phyloP scores from a whole-genome alignment of 2,329 filamentous ascomycete species.

The Ophiostoma sp. region DNA sequence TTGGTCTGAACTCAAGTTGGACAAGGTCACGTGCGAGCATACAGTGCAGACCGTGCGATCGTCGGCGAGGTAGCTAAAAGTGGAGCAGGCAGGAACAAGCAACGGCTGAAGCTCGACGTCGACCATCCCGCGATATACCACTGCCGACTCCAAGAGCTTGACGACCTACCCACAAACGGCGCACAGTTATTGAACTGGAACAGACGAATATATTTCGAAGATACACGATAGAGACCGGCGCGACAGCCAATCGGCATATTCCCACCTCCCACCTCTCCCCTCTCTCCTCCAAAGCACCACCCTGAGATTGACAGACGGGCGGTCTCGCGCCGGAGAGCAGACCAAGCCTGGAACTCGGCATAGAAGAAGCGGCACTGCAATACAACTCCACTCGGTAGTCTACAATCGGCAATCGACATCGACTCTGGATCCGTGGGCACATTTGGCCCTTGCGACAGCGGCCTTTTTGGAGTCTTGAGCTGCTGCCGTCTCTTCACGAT shows the following conservation, averaged over 20 bases:
- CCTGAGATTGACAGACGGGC: not conserved
- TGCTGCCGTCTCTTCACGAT: not conserved
- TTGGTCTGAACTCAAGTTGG: not conserved
- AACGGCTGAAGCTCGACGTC: not conserved
- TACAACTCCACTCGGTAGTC: not conserved
- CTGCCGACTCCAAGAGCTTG: not conserved
- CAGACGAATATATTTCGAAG: not conserved
- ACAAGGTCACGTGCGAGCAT: not conserved
- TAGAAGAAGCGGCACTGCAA: not conserved
- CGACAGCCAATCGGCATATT: not conserved
- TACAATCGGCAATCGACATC: not conserved
- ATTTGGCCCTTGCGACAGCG: constrained; percentile 1
- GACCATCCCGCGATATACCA: not conserved
- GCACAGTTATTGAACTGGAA: not conserved
- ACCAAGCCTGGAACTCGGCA: not conserved
- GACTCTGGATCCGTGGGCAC: not conserved
- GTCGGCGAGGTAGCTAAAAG: not conserved
- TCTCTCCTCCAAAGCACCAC: not conserved
- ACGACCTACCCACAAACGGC: not conserved
- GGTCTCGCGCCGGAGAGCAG: not conserved
- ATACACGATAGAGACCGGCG: not conserved
- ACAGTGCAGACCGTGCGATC: not conserved
- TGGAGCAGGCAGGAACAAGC: not conserved
- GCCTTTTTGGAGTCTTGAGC: not conserved
- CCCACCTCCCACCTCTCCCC: not conserved